Evolutionary conservation across 2,329 filamentous ascomycete genomes (phyloP), one percentile per base, ranked within the genome.

Genomic region (Trichoderma pleuroti): DNA sequence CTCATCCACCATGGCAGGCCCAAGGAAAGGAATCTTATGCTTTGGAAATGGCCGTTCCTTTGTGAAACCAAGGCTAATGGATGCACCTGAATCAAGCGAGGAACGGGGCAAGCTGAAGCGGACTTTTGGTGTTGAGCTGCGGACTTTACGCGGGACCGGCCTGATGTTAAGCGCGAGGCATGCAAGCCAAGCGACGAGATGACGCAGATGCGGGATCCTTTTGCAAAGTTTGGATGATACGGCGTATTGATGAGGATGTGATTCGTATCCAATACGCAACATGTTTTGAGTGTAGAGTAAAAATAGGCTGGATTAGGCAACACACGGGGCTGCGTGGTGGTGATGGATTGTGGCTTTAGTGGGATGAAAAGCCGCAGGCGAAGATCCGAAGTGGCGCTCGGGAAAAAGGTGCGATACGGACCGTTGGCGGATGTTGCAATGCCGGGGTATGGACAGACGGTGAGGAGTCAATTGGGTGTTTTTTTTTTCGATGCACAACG

Each of bases 351-450:
- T 68, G 65, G 28, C 28, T 60, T 28, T 3, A 56, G 52, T 4
- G 21, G 26, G 42, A 36, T 18, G 65, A 49, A 59, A 59, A 34
- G 26, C 52, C 49, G 34, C 21, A 24, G 6, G 65, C 65, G 65
- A 68, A 61, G 65, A 49, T 36, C 56, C 65, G 65, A 68, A 68
- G n/a, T 16, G 14, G 28, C 16, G 39, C 34, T 14, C 11, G 28
- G 39, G 16, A 42, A 16, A n/a, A 16, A 42, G 39, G 16, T 16
- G n/a, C 16, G 14, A 42, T 61, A 32, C 65, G 65, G 65, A 68
- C 65, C 56, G 65, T 68, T 56, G 65, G 65, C 56, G 65, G 28
- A 68, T 60, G 56, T 68, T 24, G 36, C 24, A 52, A 46, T 46
- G 56, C 64, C 64, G 64, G 26, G 54, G n/a, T n/a, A 46, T 21